Base-by-base conservation (phyloP, 768 basidiomycete species). In the Aureoboletus auriporus region DNA sequence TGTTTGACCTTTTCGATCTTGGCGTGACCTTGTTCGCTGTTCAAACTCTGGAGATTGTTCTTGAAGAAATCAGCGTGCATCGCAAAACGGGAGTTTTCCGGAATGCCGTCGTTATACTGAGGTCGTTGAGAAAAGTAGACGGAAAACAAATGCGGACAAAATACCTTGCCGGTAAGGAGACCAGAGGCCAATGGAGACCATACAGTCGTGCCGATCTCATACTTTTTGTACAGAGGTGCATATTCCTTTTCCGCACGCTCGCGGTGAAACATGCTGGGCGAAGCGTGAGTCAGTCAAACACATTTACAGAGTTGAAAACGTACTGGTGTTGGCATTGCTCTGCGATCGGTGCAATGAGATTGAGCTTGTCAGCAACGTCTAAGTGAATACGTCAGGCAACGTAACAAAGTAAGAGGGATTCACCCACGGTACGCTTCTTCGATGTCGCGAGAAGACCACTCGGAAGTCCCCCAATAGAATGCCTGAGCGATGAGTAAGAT, bases 181-280 rank as follows among this genome's bases (percentile, higher is more conserved):
- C 81, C 82, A 14, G 70, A 67, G n/a, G 74, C 75, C 43, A 83
- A 69, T 7, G 80, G 75, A 4, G 75, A 76, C 73, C 77, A 83
- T 49, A 81, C 76, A 27, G 75, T 78, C 6, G 72, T 73, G 12
- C 78, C 71, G 39, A 72, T 69, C 14, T 61, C 58, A 61, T 78
- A 75, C 47, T 77, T 74, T 49, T 69, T 63, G 62, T 72, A 79
- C 33, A 74, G 31, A 23, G 68, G 71, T 52, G 65, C 67, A 61
- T 77, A 79, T 60, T 82, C 79, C 49, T 67, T 68, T 64, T 83
- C 80, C 50, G 80, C 75, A 26, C 75, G 69, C 46, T 80, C 74
- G 23, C 80, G 71, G 65, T 75, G 70, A 41, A 82, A 64, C 68
- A 79, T 70, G 52, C 72, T 75, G n/a, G 63, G 20, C 29, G 31